Evolutionary conservation across 208 protist genomes (phyloP), one percentile per base, ranked within the genome.

Genomic region (Trypanosoma cruzi): DNA sequence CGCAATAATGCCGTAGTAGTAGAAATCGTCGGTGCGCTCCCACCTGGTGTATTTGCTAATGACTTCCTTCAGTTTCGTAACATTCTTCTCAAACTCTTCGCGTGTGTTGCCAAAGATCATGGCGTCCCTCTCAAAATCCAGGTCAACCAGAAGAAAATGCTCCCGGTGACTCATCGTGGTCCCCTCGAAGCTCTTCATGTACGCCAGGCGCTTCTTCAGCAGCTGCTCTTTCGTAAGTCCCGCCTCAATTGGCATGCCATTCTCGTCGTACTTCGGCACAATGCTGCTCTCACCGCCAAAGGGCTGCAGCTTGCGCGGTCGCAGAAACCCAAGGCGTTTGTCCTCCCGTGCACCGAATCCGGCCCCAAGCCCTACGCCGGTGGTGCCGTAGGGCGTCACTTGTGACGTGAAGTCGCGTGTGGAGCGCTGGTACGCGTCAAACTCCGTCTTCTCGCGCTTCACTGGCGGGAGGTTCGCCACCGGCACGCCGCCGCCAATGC

Each of bases 71-170:
- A 96, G 73, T 54, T 81, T 81, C 14, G 72, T 81, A 8, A 96
- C 88, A 57, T 96, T 96, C 29, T 62, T 73, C 69, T 93, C 86
- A 52, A 96, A 96, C 61, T 94, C 88, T 49, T 90, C 88, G 16
- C 84, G 79, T 2, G 86, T 93, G 57, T 76, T 84, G 29, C 91
- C 91, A 72, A 94, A 92, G 16, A 96, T 71, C 46, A 90, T 73
- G 26, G 88, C 76, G 64, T 96, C 91, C 71, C 90, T 96, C 34
- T 90, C 80, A 64, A 92, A 94, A 74, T 96, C 91, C 7, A 96
- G 75, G 57, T 96, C 91, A 1, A 84, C 86, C n/a, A 96, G 75
- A n/a, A 96, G 68, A 64, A 94, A 94, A 64, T 96, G 91, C 61
- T 96, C 88, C 16, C 80, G 70, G 55, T 78, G 74, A 52, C 87